Evolutionary conservation across 2,329 filamentous ascomycete genomes (phyloP), one percentile per base, ranked within the genome.

Genomic region (Nannizzia gypsea): DNA sequence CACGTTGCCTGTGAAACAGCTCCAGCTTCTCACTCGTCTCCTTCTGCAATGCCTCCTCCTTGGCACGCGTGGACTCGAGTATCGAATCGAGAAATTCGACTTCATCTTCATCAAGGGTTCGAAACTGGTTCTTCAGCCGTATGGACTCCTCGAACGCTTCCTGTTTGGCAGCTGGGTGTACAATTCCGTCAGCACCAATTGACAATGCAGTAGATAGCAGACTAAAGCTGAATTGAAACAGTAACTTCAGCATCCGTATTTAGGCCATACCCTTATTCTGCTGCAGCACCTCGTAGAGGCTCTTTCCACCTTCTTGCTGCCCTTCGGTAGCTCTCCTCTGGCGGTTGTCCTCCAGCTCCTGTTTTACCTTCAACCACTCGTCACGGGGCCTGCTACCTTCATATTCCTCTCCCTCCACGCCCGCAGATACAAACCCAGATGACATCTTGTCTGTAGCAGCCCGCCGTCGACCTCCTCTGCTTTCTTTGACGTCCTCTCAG

Each of bases 21-120:
- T 83, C 81, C 9, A 86, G 71, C 66, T 82, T 80, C 63, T 83
- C 81, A 3, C 74, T 72, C 0, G 82, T 85, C 64, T 86, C 81
- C 64, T 77, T 80, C 65, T 76, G 80, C 50, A 85, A 75, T 3
- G 76, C 79, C 1, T 74, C 77, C 65, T 85, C 83, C 67, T 83
- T 76, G 22, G 77, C 78, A 26, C 81, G 75, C 26, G 79, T 80
- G 5, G 77, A 79, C 64, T 84, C 81, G 36, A 82, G 72, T 1
- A 86, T 74, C 0, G 80, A 81, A 62, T 85, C 78, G 2, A 80
- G 68, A 61, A 79, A 80, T 2, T 79, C 78, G 54, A 79, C 70
- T 64, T 80, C 77, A 61, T 79, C 77, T 62, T 79, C 77, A 62
- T 79, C 78, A 20, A 80, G 71, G 17, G 77, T 70, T 48, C 78